Evolutionary conservation across 2,329 filamentous ascomycete genomes (phyloP), one percentile per base, ranked within the genome.

Genomic region (Botrytis fragariae): DNA sequence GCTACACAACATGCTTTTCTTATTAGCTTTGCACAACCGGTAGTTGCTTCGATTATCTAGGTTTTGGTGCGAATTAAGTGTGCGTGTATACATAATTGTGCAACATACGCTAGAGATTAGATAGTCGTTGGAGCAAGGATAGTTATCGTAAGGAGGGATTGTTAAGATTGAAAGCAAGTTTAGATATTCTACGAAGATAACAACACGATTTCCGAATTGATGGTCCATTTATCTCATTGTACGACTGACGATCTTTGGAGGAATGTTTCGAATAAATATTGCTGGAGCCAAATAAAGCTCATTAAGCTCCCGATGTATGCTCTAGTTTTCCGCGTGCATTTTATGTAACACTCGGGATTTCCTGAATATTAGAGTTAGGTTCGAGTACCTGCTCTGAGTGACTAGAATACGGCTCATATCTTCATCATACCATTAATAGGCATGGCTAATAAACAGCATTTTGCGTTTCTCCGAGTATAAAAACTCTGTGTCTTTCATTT

Each of bases 191-290:
- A 3, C 12, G 25, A 54, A 54, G 48, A 57, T 57, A 59, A 59
- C n/a, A 16, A 59, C 22, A 59, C 29, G n/a, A 22, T 35, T 59
- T 54, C 12, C 12, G 48, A 16, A 7, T n/a, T 5, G 25, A 12
- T 7, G 12, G 2, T 54, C 14, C 2, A 7, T n/a, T 7, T 54
- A 0, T 54, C 14, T 54, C 5, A 7, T n/a, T 54, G 2, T 54
- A 1, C 12, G 25, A 54, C n/a, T n/a, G 25, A 35, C 35, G 18
- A 39, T 39, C 9, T 9, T n/a, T 61, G 8, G 35, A 25, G 7
- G 32, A 14, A 0, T n/a, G 4, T 3, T 25, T 51, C 4, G 25
- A 12, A n/a, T n/a, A 14, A 7, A 3, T 25, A 7, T 1, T 14
- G 35, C 16, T 61, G 35, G 59, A 37, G 20, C 12, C 12, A 39